Conservation (phyloP, 306 rosid species). For the Gillenia trifoliata region DNA sequence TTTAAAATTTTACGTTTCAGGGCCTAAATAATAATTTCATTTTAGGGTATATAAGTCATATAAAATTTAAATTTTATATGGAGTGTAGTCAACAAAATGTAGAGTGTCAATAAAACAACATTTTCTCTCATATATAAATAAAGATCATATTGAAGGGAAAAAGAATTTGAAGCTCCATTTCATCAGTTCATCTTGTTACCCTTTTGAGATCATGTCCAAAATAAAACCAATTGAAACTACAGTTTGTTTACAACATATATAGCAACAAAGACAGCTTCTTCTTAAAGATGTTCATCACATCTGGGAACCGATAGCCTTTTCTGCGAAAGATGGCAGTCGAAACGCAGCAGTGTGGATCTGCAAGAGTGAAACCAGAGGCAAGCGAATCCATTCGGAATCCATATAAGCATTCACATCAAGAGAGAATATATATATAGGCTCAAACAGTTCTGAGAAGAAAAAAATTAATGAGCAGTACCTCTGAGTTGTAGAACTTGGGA, state of each 20-base stretch:
- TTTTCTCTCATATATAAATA: too few relatives aligned
- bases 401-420: neutral
- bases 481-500: constrained; percentile 19
- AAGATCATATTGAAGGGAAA: too few relatives aligned
- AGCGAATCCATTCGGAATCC: neutral
- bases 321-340: constrained; percentile 7
- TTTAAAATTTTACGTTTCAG: too few relatives aligned
- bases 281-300: neutral
- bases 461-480: neutral
- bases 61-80: too few relatives aligned
- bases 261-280: too few relatives aligned
- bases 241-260: neutral
- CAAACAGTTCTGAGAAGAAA: neutral
- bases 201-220: too few relatives aligned
- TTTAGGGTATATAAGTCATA: too few relatives aligned
- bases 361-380: neutral
- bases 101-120: too few relatives aligned
- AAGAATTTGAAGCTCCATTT: too few relatives aligned
- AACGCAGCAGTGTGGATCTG: constrained; percentile 45
- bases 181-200: too few relatives aligned
- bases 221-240: neutral
- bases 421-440: neutral
- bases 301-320: neutral
- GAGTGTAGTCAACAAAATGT: too few relatives aligned
- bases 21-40: too few relatives aligned